phyloP scores from a whole-genome alignment of 768 basidiomycete species.

The Termitomyces sp. region DNA sequence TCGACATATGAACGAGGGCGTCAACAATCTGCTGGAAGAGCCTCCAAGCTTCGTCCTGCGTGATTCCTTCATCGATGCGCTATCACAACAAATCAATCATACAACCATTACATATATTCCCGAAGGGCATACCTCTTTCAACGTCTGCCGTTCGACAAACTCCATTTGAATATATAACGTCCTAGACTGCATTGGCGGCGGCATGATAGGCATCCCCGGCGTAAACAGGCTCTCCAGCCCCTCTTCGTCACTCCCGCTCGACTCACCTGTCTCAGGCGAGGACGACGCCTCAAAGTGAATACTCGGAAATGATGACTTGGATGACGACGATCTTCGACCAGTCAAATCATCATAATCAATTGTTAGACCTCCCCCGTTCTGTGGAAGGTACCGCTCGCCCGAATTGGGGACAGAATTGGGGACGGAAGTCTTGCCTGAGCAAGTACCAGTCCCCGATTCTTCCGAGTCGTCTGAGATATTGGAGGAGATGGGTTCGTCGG shows the following conservation, averaged over 20 bases:
- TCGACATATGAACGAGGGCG: conserved; percentile 86
- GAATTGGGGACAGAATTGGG: conserved; percentile 39
- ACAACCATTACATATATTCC: conserved; percentile 1
- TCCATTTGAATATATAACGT: conserved; percentile 97
- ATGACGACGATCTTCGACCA: conserved; percentile 49
- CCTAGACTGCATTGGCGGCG: conserved; percentile 32
- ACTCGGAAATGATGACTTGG: conserved; percentile 63
- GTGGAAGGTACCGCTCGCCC: conserved; percentile 29
- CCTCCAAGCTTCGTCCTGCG: conserved; percentile 85
- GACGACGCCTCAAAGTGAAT: conserved; percentile 68
- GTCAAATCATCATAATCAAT: conserved; percentile 62
- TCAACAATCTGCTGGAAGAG: conserved; percentile 88
- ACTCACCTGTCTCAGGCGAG: conserved; percentile 28
- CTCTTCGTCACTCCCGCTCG: conserved; percentile 32
- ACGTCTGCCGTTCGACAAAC: conserved; percentile 86
- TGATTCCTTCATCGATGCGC: conserved; percentile 75
- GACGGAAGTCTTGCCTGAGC: conserved; percentile 51
- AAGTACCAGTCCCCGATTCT: conserved; percentile 23
- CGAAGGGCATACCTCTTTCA: conserved; percentile 60
- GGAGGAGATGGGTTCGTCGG: conserved; percentile 31
- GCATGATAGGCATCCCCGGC: conserved; percentile 14
- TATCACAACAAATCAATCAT: conserved; percentile 19
- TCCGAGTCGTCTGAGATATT: conserved; percentile 48
- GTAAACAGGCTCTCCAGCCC: conserved; percentile 30
- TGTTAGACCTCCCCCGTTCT: conserved; percentile 53